phyloP scores from a whole-genome alignment of 441 rosid species.

The Gossypium gossypioides region DNA sequence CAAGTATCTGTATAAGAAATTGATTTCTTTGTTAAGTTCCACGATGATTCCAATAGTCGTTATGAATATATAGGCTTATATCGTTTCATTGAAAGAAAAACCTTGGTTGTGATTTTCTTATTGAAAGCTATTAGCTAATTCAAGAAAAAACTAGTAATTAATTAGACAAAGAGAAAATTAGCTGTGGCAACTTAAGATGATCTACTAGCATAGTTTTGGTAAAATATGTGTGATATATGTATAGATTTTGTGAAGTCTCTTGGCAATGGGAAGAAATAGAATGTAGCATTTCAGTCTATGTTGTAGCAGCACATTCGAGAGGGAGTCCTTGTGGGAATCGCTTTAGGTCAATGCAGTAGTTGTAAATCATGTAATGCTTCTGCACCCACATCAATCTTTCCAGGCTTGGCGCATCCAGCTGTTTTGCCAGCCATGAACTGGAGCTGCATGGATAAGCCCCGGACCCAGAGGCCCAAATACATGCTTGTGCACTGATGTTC shows the following conservation, averaged over 20 bases:
- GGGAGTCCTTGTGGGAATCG: slow-evolving; percentile 30
- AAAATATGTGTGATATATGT: background rate
- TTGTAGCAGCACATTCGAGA: slow-evolving; percentile 12
- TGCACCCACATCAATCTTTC: slow-evolving; percentile 22
- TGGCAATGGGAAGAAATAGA: background rate
- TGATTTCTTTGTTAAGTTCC: too few relatives aligned
- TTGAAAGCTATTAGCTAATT: background rate
- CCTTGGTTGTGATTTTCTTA: background rate
- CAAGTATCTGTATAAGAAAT: too few relatives aligned
- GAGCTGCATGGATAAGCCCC: slow-evolving; percentile 10
- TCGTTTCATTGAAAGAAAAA: background rate
- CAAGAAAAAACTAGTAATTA: background rate
- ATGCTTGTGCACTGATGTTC: slow-evolving; percentile 28
- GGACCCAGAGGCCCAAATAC: slow-evolving; percentile 17
- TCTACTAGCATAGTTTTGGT: background rate
- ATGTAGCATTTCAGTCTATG: background rate
- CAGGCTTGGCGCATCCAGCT: slow-evolving; percentile 7
- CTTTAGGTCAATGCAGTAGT: slow-evolving; percentile 24
- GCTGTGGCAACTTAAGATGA: background rate
- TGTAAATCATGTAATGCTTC: slow-evolving; percentile 23
- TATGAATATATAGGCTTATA: background rate
- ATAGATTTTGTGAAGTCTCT: background rate
- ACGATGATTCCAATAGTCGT: too few relatives aligned
- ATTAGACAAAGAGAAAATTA: background rate
- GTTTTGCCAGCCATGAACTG: slow-evolving; percentile 16